Evolutionary conservation across 345 rosid genomes (phyloP), one percentile per base, ranked within the genome.

Genomic region (Erysimum cheiranthoides): DNA sequence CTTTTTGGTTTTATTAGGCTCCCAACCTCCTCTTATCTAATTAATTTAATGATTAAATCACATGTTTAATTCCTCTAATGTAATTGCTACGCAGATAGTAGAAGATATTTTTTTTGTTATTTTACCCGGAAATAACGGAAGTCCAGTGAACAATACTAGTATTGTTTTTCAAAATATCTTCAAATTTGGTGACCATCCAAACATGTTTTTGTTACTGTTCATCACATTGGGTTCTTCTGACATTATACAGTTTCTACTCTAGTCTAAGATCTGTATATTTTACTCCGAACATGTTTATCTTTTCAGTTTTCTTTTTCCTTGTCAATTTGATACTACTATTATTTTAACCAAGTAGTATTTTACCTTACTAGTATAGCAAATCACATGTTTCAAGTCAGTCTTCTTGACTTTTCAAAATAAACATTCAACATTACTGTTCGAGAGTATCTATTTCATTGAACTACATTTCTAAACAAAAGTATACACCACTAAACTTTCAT

Each of bases 101-200:
- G 1, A 51, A 27, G 9, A 59, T 61, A 2, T 6, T 34, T 49
- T 27, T 8, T 14, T 62, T 2, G 18, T 67, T 59, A 7, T 36
- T 14, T 49, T 14, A 0, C 27, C 76, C 80, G 76, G 60, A 47
- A 70, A 64, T 47, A 36, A 58, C 61, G 66, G 70, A 35, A 7
- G 10, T 69, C 67, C 62, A 47, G 2, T 62, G 17, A 54, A 54
- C 4, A 51, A 51, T 32, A n/a, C n/a, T n/a, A 1, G 28, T 39
- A 13, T 6, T 11, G 13, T 50, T 51, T 28, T 60, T 0, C 25
- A 40, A 47, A 46, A 49, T 70, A 53, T 75, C 74, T 68, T 39
- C 60, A 17, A 46, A 35, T 35, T 32, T 45, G 11, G 46, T 74
- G 72, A 65, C 39, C 6, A 43, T 43, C 51, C 30, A 42, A 13